Evolutionary conservation across 371 early-diverging fungal genomes (phyloP), one percentile per base, ranked within the genome.

Genomic region (Syncephalastrum sp.): DNA sequence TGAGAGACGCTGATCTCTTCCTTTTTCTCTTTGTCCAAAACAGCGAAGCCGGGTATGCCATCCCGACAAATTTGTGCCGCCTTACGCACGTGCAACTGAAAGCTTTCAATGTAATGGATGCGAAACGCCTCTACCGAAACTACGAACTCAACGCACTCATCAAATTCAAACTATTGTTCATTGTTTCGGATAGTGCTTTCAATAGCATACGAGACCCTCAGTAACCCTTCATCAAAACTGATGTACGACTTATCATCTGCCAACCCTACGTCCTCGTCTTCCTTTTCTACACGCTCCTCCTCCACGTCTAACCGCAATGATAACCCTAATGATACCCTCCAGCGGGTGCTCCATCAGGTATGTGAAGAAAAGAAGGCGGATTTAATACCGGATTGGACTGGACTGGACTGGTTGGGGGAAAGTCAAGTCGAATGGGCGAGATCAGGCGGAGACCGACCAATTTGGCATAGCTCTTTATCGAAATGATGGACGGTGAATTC

Each of bases 401-500:
- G 29, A 29, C 7, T 7, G 29, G 7, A 29, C 7, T 29, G 29
- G 29, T 6, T 4, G 7, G 29, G 29, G 7, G 29, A 4, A 7
- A 29, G 7, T 29, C 29, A 1, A 29, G 29, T 29, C 29, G 29
- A 29, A 7, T 7, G 29, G 29, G 29, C 29, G 29, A 29, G 29
- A 29, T 29, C 29, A 29, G 29, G 29, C 29, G 29, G 29, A 29
- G 29, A 29, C 29, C 29, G 29, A 29, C 29, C 29, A 29, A 29
- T 29, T 29, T 50, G 8, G 44, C 49, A 8, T 60, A 82, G 80
- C 56, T 82, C 47, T 86, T 83, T 57, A 74, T 78, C 42, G 87
- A 86, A 64, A 82, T 86, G 68, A 70, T 84, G 75, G 84, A 83
- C 54, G 87, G 87, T 45, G 87, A 86, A 63, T 86, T 84, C 64